Conservation (phyloP, 2,329 filamentous ascomycete species). For the Thielaviopsis ethacetica region DNA sequence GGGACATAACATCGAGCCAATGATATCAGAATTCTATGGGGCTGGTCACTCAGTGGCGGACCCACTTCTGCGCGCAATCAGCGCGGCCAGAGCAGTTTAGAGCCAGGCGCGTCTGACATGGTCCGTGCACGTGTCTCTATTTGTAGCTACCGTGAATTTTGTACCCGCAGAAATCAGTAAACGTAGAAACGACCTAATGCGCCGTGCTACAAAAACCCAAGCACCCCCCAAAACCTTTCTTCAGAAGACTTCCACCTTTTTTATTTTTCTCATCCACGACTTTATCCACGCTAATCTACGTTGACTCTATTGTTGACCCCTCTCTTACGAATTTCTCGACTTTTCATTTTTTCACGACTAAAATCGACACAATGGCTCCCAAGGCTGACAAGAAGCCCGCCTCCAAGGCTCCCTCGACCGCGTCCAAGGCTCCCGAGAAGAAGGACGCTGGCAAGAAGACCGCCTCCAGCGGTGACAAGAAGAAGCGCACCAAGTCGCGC, state of each 20-base stretch:
- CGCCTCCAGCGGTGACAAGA: constrained; percentile 90
- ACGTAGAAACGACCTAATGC: constrained; percentile 21
- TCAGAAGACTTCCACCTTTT: constrained; percentile 28
- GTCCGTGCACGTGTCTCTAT: constrained; percentile 8
- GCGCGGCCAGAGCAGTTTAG: background rate
- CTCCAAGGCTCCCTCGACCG: constrained; percentile 78
- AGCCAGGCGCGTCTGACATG: constrained; percentile 9
- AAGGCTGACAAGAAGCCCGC: constrained; percentile 98
- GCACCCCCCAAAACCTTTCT: constrained; percentile 33
- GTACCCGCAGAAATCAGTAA: constrained; percentile 36
- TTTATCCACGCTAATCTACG: constrained; percentile 14
- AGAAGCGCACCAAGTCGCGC: constrained; percentile 99
- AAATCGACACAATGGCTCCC: constrained; percentile 66
- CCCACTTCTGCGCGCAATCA: constrained; percentile 10
- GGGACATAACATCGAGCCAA: background rate
- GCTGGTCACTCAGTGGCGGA: background rate
- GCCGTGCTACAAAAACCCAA: constrained; percentile 45
- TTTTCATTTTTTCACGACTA: constrained; percentile 15
- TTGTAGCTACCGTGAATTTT: constrained; percentile 8
- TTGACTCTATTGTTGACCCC: background rate
- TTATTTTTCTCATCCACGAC: constrained; percentile 11
- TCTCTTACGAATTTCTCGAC: background rate
- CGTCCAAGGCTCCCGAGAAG: constrained; percentile 66
- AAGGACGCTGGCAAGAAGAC: constrained; percentile 99
- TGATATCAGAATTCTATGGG: constrained; percentile 1